These are phyloP conservation scores for Neoconidiobolus thromboides DNA, from an alignment of 371 early-diverging fungal species.

Conservation along the genomic window DNA sequence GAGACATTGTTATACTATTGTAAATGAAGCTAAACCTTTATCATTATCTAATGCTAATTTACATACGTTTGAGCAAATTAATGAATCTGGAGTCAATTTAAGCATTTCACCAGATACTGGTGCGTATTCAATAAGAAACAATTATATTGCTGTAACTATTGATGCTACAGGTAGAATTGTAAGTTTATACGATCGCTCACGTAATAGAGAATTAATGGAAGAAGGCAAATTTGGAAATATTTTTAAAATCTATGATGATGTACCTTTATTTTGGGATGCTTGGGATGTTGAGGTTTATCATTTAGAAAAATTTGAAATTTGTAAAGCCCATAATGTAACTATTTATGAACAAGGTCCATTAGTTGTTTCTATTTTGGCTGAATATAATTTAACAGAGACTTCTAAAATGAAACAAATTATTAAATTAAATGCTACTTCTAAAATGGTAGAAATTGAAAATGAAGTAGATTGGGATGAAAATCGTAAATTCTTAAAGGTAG, in stretches of 20 bases:
- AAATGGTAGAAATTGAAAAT: constrained; percentile 65
- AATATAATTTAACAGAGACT: constrained; percentile 33
- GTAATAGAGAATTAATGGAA: background rate
- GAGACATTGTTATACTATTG: constrained; percentile 22
- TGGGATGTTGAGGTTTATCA: constrained; percentile 77
- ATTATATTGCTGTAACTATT: background rate
- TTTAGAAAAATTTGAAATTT: constrained; percentile 45
- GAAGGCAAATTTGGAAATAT: background rate
- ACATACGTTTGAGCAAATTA: background rate
- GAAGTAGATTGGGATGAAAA: constrained; percentile 83
- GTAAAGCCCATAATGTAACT: constrained; percentile 14
- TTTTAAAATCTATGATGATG: constrained; percentile 50
- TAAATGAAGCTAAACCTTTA: constrained; percentile 9
- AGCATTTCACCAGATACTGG: background rate
- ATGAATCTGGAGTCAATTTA: background rate
- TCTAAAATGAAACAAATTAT: constrained; percentile 57
- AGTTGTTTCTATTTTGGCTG: constrained; percentile 45
- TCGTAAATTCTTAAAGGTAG: constrained; percentile 77
- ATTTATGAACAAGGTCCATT: constrained; percentile 60
- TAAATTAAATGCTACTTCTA: constrained; percentile 41
- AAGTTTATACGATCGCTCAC: background rate
- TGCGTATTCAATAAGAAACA: background rate
- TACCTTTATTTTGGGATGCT: constrained; percentile 22
- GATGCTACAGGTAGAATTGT: background rate
- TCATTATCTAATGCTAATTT: background rate